Evolutionary conservation across 768 basidiomycete genomes (phyloP).

Genomic region (Cyathus striatus): DNA sequence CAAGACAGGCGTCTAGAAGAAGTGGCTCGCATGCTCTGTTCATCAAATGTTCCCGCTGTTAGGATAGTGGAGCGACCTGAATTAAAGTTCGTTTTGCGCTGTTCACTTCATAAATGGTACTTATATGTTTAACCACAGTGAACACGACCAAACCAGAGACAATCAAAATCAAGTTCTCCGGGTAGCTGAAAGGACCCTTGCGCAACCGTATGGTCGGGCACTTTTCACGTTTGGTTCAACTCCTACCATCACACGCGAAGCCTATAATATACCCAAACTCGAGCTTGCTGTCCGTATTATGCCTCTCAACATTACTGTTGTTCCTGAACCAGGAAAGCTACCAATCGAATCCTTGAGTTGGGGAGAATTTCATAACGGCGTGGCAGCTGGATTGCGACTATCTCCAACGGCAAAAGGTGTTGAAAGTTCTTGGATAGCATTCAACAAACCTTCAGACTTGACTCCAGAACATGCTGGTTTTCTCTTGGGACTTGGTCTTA

Average conservation of each 20-base stretch:
- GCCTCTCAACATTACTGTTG: constrained; percentile 60
- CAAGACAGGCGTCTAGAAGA: constrained; percentile 89
- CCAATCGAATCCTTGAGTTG: constrained; percentile 69
- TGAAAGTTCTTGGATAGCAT: constrained; percentile 93
- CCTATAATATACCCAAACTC: constrained; percentile 74
- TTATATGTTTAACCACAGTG: constrained; percentile 40
- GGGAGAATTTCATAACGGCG: constrained; percentile 99
- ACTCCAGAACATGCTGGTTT: constrained; percentile 97
- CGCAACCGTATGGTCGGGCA: constrained; percentile 84
- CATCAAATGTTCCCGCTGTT: constrained; percentile 63
- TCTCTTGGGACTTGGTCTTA: constrained; percentile 86
- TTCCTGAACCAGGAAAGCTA: constrained; percentile 71
- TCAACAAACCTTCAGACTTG: constrained; percentile 88
- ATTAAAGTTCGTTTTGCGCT: constrained; percentile 32
- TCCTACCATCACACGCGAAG: constrained; percentile 69
- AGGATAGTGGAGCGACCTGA: constrained; percentile 64
- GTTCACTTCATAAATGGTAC: not conserved
- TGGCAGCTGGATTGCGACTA: constrained; percentile 85
- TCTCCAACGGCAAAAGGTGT: constrained; percentile 69
- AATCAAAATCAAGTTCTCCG: constrained; percentile 78
- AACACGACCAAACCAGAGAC: constrained; percentile 82
- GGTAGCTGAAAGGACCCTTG: constrained; percentile 84
- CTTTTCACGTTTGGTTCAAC: constrained; percentile 89
- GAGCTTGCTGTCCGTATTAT: constrained; percentile 73
- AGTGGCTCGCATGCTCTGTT: constrained; percentile 86